A percentile compares a stretch with the other conserved stretches of the same genome.
These are phyloP conservation scores for Porphyrellus cyaneotinctus DNA, from an alignment of 768 basidiomycete genomes.

Conservation along the genomic window DNA sequence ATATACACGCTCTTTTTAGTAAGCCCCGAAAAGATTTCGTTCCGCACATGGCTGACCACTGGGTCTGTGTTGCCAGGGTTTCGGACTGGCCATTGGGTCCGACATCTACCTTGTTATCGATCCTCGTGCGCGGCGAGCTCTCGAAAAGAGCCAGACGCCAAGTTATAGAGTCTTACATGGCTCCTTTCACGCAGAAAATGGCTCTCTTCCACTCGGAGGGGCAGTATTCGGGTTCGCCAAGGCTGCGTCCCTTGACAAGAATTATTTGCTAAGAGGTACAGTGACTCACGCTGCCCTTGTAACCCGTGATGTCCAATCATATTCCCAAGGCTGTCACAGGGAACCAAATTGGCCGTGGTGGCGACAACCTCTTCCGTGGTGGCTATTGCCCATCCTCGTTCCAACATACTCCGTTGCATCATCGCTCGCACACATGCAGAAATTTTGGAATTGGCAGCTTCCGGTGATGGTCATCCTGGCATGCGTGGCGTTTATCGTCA, in stretches of 20 bases:
- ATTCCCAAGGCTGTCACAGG: constrained; percentile 62
- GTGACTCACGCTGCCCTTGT: not conserved
- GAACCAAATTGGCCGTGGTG: constrained; percentile 74
- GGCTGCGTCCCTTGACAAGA: constrained; percentile 29
- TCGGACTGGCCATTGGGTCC: constrained; percentile 79
- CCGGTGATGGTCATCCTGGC: constrained; percentile 81
- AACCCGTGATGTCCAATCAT: constrained; percentile 29
- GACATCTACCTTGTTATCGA: constrained; percentile 76
- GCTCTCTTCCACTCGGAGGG: constrained; percentile 37
- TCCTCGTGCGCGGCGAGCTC: constrained; percentile 43
- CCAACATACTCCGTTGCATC: constrained; percentile 72
- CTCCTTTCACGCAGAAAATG: constrained; percentile 46
- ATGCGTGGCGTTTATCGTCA: constrained; percentile 69
- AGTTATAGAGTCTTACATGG: constrained; percentile 53
- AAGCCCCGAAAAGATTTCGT: constrained; percentile 13
- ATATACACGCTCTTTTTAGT: constrained; percentile 83
- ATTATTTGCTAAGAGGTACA: constrained; percentile 30
- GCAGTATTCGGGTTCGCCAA: constrained; percentile 48
- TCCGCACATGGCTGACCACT: constrained; percentile 4
- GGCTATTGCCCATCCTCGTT: constrained; percentile 73
- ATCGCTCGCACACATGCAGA: constrained; percentile 75
- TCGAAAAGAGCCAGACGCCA: constrained; percentile 30
- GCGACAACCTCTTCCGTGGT: constrained; percentile 75
- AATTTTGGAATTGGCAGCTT: constrained; percentile 64
- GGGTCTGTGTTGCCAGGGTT: constrained; percentile 48